Evolutionary conservation across 306 rosid species (phyloP).

Genomic region (Cyamopsis tetragonoloba): DNA sequence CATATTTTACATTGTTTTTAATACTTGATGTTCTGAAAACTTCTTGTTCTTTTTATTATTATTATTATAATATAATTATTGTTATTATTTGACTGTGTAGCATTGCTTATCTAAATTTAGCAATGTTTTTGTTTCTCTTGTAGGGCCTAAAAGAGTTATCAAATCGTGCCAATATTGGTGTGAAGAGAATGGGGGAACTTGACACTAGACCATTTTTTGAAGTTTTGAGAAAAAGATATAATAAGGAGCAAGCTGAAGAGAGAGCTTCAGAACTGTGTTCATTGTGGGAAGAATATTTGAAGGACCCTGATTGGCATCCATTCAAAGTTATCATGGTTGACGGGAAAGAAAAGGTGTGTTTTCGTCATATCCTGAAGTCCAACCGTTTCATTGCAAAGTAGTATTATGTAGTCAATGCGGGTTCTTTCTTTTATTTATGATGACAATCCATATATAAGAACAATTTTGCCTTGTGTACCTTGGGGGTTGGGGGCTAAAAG

Average conservation of each 20-base stretch:
- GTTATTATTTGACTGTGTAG: not conserved
- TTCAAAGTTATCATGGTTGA: slow-evolving; percentile 45
- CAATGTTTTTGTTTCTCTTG: slow-evolving; percentile 16
- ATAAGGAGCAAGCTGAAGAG: slow-evolving; percentile 76
- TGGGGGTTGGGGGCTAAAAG: too few species aligned
- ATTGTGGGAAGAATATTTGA: slow-evolving; percentile 86
- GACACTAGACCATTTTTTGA: slow-evolving; percentile 74
- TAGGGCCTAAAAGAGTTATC: slow-evolving; percentile 66
- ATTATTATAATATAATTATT: too few species aligned
- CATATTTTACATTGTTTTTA: slow-evolving; percentile 13
- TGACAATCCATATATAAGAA: slow-evolving; percentile 2
- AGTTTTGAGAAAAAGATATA: slow-evolving; percentile 70
- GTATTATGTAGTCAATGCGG: slow-evolving; percentile 10
- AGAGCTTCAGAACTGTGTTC: slow-evolving; percentile 81
- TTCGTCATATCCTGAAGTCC: slow-evolving; percentile 19
- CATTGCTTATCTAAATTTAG: not conserved
- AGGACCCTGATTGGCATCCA: slow-evolving; percentile 98
- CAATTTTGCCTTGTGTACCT: slow-evolving; percentile 11
- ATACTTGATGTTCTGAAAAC: not conserved
- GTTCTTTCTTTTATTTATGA: slow-evolving; percentile 17
- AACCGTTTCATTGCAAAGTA: not conserved
- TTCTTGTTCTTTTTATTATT: too few species aligned
- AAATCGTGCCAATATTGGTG: slow-evolving; percentile 46
- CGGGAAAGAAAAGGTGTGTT: slow-evolving; percentile 48
- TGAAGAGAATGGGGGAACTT: slow-evolving; percentile 96